phyloP scores from a whole-genome alignment of 139 green algal genomes.

The Chlorella sp. region DNA sequence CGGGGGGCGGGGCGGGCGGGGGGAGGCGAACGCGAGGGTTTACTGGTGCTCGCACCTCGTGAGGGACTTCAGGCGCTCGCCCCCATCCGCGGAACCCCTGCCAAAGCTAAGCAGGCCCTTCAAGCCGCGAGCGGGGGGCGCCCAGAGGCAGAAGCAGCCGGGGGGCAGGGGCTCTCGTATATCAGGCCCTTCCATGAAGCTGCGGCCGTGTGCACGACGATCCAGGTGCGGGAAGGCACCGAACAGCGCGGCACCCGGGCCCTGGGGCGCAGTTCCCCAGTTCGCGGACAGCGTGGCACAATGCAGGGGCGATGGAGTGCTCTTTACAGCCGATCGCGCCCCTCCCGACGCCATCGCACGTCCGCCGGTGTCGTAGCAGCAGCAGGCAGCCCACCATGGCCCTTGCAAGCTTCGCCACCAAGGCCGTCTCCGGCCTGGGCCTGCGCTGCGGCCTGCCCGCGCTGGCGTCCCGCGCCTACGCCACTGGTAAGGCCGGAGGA shows the following conservation, averaged over 20 bases:
- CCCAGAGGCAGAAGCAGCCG: not conserved
- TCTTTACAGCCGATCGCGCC: too few species aligned
- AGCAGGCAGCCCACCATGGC: conserved; percentile 29
- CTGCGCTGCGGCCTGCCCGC: conserved; percentile 24
- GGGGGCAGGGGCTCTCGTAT: too few species aligned
- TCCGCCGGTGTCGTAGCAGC: too few species aligned
- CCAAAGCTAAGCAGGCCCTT: not conserved
- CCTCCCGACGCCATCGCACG: too few species aligned
- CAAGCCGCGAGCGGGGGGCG: not conserved
- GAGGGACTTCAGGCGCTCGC: not conserved
- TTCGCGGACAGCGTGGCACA: too few species aligned
- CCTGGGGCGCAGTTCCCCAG: too few species aligned
- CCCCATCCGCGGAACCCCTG: not conserved
- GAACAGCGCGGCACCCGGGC: too few species aligned
- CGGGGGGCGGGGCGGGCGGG: too few species aligned
- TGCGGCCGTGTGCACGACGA: too few species aligned
- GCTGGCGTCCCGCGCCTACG: conserved; percentile 35
- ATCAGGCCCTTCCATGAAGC: too few species aligned
- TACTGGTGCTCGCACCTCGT: not conserved
- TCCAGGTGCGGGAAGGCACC: too few species aligned
- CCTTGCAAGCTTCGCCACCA: conserved; percentile 36
- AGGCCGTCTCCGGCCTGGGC: conserved; percentile 37
- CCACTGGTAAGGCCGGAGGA: conserved; percentile 32
- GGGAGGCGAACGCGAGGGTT: not conserved
- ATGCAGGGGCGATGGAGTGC: too few species aligned